phyloP scores from a whole-genome alignment of 352 stramenopile genomes.

The Albugo candida region DNA sequence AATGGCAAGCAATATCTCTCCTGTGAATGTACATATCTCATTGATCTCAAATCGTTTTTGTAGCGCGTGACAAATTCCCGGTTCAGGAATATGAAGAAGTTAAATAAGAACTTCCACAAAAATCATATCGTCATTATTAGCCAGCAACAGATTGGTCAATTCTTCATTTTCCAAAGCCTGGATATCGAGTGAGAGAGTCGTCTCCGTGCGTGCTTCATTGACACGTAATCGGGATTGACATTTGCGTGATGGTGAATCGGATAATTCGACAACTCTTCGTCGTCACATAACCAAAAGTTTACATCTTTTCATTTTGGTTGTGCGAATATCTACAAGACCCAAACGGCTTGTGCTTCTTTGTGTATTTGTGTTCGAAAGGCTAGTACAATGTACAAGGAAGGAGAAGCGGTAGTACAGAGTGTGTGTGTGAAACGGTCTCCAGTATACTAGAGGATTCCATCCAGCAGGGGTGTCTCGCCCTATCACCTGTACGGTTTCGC shows the following conservation, averaged over 20 bases:
- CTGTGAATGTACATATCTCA: slow-evolving; percentile 86
- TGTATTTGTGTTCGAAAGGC: too few species aligned
- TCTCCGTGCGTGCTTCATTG: slow-evolving; percentile 24
- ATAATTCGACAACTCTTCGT: slow-evolving; percentile 27
- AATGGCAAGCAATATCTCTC: slow-evolving; percentile 70
- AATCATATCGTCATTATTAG: slow-evolving; percentile 76
- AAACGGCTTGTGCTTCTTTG: too few species aligned
- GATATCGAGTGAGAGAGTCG: slow-evolving; percentile 34
- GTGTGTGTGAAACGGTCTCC: too few species aligned
- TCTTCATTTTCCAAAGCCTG: slow-evolving; percentile 43
- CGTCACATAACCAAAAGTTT: slow-evolving; percentile 49
- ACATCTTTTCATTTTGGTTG: slow-evolving; percentile 46
- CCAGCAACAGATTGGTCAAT: slow-evolving; percentile 32
- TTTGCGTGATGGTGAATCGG: slow-evolving; percentile 4
- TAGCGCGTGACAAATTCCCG: slow-evolving; percentile 85
- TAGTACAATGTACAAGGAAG: too few species aligned
- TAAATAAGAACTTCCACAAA: slow-evolving; percentile 84
- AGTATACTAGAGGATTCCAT: too few species aligned
- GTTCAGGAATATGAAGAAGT: slow-evolving; percentile 87
- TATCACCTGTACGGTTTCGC: too few species aligned
- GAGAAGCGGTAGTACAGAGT: too few species aligned
- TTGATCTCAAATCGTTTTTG: slow-evolving; percentile 84
- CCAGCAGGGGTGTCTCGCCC: too few species aligned
- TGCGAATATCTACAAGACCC: neutral
- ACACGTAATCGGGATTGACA: slow-evolving; percentile 26